These are phyloP conservation scores for Debaryomyces castellii DNA, from an alignment of 805 yeast species.

Conservation along the genomic window DNA sequence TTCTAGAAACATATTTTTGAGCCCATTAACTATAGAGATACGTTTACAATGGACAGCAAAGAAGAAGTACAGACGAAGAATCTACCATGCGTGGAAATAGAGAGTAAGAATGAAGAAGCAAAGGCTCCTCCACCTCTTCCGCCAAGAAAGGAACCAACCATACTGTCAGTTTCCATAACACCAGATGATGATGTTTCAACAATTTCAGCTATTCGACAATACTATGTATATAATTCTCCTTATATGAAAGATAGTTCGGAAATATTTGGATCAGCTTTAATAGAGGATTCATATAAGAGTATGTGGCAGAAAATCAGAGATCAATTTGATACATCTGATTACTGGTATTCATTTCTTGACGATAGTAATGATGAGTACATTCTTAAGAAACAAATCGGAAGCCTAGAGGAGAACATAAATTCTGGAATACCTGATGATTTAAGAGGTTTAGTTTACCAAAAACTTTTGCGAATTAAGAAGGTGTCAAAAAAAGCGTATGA, in stretches of 20 bases:
- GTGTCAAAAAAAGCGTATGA: conserved; percentile 31
- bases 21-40: neutral
- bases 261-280: conserved; percentile 13
- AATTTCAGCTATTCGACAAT: conserved; percentile 23
- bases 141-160: neutral
- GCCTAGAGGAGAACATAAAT: conserved; percentile 22
- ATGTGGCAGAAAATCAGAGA: conserved; percentile 6
- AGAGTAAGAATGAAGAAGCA: neutral
- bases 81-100: neutral
- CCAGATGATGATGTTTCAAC: conserved; percentile 19
- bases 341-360: conserved; percentile 18
- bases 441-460: conserved; percentile 32
- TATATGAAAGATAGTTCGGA: conserved; percentile 27
- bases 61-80: neutral
- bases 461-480: conserved; percentile 29
- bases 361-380: conserved; percentile 14
- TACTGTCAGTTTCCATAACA: conserved; percentile 6
- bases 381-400: conserved; percentile 4
- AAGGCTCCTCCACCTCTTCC: conserved; percentile 7
- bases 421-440: conserved; percentile 30
- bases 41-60: neutral
- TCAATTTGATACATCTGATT: conserved; percentile 7
- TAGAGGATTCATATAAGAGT: conserved; percentile 8
- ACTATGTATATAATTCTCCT: conserved; percentile 22
- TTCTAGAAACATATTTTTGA: neutral